Base-by-base conservation (phyloP, 1,139 yeast genomes). In the Hyphopichia wangnamkhiaoensis region DNA sequence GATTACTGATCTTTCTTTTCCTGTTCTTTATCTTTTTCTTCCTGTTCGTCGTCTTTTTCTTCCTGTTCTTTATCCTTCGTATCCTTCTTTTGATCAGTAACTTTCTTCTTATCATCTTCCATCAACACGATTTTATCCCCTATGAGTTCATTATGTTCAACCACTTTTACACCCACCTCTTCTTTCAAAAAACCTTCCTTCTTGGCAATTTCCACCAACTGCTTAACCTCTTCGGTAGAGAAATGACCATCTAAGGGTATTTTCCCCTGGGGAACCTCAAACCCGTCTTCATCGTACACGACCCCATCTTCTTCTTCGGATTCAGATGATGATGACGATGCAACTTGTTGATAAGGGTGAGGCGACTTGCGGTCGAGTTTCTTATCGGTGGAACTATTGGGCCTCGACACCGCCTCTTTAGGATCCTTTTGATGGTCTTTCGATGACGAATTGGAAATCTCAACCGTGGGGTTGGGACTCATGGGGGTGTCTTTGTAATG, bases 171-270 rank as follows among this genome's bases (percentile, higher is more conserved):
- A 13, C 49, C 50, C 4, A 69, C 59, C 15, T 55, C 52, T 2
- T 54, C 52, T 3, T 57, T 50, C 31, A 69, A 40, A 2, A 66
- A 35, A 0, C 70, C 71, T 38, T 62, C 60, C 3, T 55, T 45
- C 40, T 68, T 56, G 18, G 74, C 70, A 14, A 61, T 29, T 7
- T 54, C 53, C 5, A 69, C 57, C 40, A 69, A 50, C 28, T 59
- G 58, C 37, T 55, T 48, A 16, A 69, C 45, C 43, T 69, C 74
- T 4, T 47, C 47, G 5, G 73, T 59, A 4, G 74, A 62, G 43
- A 69, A 69, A 46, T 69, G 71, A 8, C 73, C 71, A 41, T 69
- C 74, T 24, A 69, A 38, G 0, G 74, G 74, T 8, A 69, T 63
- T 43, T 64, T 69, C 1, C 72, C 74, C 27, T 49, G 48, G 2